Percentiles rank a stretch among this genome's conserved stretches.
These are phyloP conservation scores for Talaromyces proteolyticus DNA, from an alignment of 495 filamentous ascomycete species.

Conservation along the genomic window DNA sequence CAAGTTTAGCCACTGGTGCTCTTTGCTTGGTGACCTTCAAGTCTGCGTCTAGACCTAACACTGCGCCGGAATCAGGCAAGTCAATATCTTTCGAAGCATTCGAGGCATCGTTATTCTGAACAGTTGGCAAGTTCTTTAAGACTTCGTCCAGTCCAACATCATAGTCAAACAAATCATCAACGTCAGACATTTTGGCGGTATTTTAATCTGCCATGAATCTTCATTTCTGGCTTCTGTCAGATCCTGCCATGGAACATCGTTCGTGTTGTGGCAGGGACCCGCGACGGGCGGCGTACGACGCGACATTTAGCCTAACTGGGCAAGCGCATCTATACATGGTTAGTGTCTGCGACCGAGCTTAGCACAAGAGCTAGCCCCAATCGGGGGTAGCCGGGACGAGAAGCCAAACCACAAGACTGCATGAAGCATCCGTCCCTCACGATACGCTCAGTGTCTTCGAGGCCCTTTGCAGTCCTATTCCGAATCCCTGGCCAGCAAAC, in stretches of 20 bases:
- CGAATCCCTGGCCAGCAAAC: neutral
- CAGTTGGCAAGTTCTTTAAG: constrained; percentile 33
- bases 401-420: neutral
- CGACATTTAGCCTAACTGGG: neutral
- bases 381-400: neutral
- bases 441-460: neutral
- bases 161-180: constrained; percentile 68
- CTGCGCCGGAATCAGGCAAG: constrained; percentile 26
- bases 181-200: constrained; percentile 15
- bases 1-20: constrained; percentile 74
- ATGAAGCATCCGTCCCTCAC: constrained; percentile 1
- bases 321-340: neutral
- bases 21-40: constrained; percentile 73
- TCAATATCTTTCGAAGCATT: constrained; percentile 19
- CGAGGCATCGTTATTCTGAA: constrained; percentile 20
- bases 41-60: constrained; percentile 74
- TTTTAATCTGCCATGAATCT: neutral
- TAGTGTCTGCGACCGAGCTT: too few relatives aligned
- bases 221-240: neutral
- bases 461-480: neutral
- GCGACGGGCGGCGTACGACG: neutral
- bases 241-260: too few relatives aligned
- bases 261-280: too few relatives aligned
- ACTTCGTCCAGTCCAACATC: constrained; percentile 52
- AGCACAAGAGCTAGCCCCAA: neutral